phyloP scores from a whole-genome alignment of 495 filamentous ascomycete species.

The Aspergillus nidulans region DNA sequence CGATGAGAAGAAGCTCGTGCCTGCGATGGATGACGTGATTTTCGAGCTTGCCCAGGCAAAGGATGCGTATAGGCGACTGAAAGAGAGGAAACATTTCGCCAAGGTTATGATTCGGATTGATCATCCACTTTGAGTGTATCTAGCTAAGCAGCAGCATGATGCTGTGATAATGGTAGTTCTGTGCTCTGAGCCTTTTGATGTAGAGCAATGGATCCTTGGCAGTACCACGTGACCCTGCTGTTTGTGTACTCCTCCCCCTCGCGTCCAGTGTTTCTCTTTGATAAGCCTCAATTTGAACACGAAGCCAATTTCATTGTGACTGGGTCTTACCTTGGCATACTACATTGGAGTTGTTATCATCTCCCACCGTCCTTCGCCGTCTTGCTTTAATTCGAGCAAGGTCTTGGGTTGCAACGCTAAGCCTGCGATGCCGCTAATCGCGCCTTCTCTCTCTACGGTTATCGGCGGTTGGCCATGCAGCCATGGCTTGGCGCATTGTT shows the following conservation, averaged over 20 bases:
- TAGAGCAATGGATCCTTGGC: too few species aligned
- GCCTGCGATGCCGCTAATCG: constrained; percentile 5
- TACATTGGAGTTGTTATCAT: not conserved
- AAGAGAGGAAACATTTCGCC: constrained; percentile 2
- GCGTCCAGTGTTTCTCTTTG: not conserved
- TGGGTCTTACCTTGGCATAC: not conserved
- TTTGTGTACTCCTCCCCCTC: too few species aligned
- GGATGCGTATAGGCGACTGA: constrained; percentile 33
- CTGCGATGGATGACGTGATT: constrained; percentile 49
- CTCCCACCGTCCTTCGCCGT: not conserved
- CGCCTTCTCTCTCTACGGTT: not conserved
- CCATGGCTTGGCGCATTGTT: constrained; percentile 4
- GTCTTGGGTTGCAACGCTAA: constrained; percentile 20
- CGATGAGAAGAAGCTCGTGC: constrained; percentile 51
- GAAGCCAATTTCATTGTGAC: not conserved
- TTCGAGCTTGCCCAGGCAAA: constrained; percentile 47
- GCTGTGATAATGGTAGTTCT: too few species aligned
- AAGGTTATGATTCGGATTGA: constrained; percentile 2
- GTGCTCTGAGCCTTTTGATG: too few species aligned
- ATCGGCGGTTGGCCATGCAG: not conserved
- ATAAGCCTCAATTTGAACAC: not conserved
- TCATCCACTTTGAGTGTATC: not conserved
- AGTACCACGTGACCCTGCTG: not conserved
- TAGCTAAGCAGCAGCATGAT: too few species aligned
- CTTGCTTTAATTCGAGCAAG: not conserved